Evolutionary conservation across 2,329 filamentous ascomycete genomes (phyloP), one percentile per base, ranked within the genome.

Genomic region (Verticillium zaregamsianum): DNA sequence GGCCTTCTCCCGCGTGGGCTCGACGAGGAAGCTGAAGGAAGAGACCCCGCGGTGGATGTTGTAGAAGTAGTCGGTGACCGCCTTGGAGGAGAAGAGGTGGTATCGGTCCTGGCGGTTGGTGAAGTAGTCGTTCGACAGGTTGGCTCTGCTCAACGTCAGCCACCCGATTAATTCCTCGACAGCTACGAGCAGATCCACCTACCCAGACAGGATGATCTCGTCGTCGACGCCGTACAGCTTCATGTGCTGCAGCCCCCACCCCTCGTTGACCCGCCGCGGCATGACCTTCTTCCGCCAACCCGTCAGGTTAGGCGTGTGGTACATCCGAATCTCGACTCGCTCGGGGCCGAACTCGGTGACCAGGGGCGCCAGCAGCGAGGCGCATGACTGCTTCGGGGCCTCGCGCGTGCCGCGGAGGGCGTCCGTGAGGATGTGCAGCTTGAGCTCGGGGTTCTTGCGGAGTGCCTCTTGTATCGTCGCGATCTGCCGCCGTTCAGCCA

Each of bases 231-330:
- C 95, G 69, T 99, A 99, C 0, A 99, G 81, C 82, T 99, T 99
- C 94, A 99, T 99, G 72, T 99, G 95, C 73, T 99, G 95, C 64
- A 99, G 77, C 1, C 95, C 95, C 95, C 95, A 99, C 20, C 95
- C 95, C 77, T 99, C 95, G 68, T 99, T 99, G 73, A 99, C 94
- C 23, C 95, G 85, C 71, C 87, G 91, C 0, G 95, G 95, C 2
- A 98, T 86, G 67, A 91, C 81, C 69, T 88, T 88, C 77, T 98
- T 98, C 58, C 89, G 86, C 62, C 96, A 68, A 0, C 95, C 95
- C 3, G 91, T 96, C 66, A 99, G 77, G 70, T 99, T 99, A 0
- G 95, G 95, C 1, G 95, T 99, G 76, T 99, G 95, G 72, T 96
- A 99, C 93, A 99, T 96, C 68, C 93, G 90, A 65, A 99, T 87